Percentiles rank a stretch among this genome's conserved stretches.
Conservation (phyloP, 2,329 filamentous ascomycete genomes). For the Calonectria ilicicola region DNA sequence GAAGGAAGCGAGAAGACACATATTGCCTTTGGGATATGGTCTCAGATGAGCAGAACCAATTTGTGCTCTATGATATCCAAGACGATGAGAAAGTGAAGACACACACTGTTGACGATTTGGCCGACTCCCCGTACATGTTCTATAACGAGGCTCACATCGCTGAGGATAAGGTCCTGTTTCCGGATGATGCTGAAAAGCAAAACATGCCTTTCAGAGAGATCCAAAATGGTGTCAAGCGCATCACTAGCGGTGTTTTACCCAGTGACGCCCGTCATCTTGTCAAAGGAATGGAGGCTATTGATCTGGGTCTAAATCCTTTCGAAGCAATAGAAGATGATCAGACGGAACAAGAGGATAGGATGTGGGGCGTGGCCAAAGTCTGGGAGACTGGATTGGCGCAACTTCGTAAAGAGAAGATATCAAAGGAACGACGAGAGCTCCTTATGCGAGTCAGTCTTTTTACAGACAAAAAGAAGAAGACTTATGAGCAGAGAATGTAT, state of each 20-base stretch:
- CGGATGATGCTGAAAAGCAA: constrained; percentile 27
- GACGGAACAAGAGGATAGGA: constrained; percentile 23
- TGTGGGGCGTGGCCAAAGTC: constrained; percentile 37
- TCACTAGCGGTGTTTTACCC: constrained; percentile 30
- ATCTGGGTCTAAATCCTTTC: constrained; percentile 18
- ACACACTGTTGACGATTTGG: constrained; percentile 10
- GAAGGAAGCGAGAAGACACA: constrained; percentile 38
- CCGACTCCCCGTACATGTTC: constrained; percentile 34
- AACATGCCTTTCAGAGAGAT: constrained; percentile 38
- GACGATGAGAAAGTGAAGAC: constrained; percentile 10
- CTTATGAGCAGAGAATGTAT: constrained; percentile 15
- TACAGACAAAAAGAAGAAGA: neutral
- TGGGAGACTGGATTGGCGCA: constrained; percentile 38
- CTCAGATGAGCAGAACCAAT: constrained; percentile 29
- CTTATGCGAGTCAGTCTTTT: constrained; percentile 26
- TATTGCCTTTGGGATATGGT: constrained; percentile 40
- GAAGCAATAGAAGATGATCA: constrained; percentile 5
- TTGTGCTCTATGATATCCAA: constrained; percentile 26
- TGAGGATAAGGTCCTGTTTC: constrained; percentile 43
- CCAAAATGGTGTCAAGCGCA: constrained; percentile 34
- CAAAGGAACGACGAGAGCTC: constrained; percentile 4
- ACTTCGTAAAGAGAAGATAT: constrained; percentile 5
- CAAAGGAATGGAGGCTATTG: constrained; percentile 28
- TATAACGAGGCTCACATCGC: constrained; percentile 39
- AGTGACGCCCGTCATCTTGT: constrained; percentile 19